A percentile compares a stretch with the other conserved stretches of the same genome.
phyloP scores from a whole-genome alignment of 495 filamentous ascomycete genomes.

The Aspergillus campestris region DNA sequence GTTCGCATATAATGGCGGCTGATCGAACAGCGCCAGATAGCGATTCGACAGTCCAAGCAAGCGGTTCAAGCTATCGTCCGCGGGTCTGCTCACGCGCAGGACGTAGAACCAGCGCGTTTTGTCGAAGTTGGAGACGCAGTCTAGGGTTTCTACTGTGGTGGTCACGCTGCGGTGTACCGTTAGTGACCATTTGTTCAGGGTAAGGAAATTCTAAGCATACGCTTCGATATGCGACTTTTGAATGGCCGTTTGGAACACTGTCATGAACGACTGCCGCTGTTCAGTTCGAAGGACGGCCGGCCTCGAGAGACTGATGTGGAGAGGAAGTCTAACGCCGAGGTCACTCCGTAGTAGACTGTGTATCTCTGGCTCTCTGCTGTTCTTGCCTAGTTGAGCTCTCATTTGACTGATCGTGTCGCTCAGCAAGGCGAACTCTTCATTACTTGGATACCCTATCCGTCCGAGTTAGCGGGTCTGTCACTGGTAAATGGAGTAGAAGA shows the following conservation, averaged over 20 bases:
- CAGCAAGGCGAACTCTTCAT: conserved; percentile 47
- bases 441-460: conserved; percentile 59
- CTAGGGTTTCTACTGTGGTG: conserved; percentile 28
- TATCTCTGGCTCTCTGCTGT: conserved; percentile 13
- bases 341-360: conserved; percentile 64
- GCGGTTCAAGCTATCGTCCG: conserved; percentile 48
- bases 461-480: conserved; percentile 17
- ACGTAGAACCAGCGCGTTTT: conserved; percentile 83
- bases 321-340: conserved; percentile 66
- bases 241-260: conserved; percentile 27
- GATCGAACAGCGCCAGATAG: conserved; percentile 47
- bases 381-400: conserved; percentile 15
- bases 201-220: conserved; percentile 21
- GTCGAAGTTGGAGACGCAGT: conserved; percentile 68
- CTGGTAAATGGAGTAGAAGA: conserved; percentile 3
- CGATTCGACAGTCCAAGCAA: conserved; percentile 60
- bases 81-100: conserved; percentile 44
- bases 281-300: conserved; percentile 58
- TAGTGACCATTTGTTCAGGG: neutral
- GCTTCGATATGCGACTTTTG: conserved; percentile 32
- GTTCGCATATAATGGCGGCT: conserved; percentile 62
- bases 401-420: conserved; percentile 38
- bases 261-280: conserved; percentile 55
- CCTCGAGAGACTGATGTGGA: conserved; percentile 85
- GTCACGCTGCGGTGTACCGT: too few relatives aligned